Evolutionary conservation across 257 asterid genomes (phyloP), one percentile per base, ranked within the genome.

Genomic region (Nicotiana tabacum): DNA sequence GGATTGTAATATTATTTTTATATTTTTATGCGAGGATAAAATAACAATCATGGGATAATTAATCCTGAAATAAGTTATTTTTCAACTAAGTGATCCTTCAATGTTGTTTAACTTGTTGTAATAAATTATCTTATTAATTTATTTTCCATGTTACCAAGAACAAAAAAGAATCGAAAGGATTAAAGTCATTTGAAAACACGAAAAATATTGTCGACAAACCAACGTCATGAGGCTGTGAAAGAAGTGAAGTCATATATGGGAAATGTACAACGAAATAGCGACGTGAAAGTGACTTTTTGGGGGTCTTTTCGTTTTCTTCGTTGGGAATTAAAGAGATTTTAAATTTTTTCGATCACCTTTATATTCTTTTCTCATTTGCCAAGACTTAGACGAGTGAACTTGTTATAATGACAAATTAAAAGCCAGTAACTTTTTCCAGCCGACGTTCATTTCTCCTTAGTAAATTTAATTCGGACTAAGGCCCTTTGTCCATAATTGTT

Each of bases 321-420:
- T 74, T 74, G 16, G 80, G 61, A 72, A 72, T 27, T 27, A 27
- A 74, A 27, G 43, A 74, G 6, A 48, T 48, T 74, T 74, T 9
- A 24, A 27, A 12, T 1, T 0, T 24, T 72, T 72, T 24, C 39
- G 2, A 70, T 43, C 2, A 67, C 13, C 9, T 67, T 33, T 18
- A 5, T 57, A 17, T 6, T 57, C 30, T 18, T 35, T 67, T 68
- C 77, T 4, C 56, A 68, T 68, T 68, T 68, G 51, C 32, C 32
- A 68, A 8, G 16, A 48, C 62, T 74, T 74, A 48, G 43, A 48
- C 27, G 43, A 74, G 80, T 74, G 80, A 74, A 48, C 80, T 74
- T 48, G 43, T 27, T 0, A 27, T 13, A 43, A 70, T 70, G 24
- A 27, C 80, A 2, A 24, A 74, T 48, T 48, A 46, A 74, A 48